These are phyloP conservation scores for Sporothrix protearum DNA, from an alignment of 2,329 filamentous ascomycete species.

Conservation along the genomic window DNA sequence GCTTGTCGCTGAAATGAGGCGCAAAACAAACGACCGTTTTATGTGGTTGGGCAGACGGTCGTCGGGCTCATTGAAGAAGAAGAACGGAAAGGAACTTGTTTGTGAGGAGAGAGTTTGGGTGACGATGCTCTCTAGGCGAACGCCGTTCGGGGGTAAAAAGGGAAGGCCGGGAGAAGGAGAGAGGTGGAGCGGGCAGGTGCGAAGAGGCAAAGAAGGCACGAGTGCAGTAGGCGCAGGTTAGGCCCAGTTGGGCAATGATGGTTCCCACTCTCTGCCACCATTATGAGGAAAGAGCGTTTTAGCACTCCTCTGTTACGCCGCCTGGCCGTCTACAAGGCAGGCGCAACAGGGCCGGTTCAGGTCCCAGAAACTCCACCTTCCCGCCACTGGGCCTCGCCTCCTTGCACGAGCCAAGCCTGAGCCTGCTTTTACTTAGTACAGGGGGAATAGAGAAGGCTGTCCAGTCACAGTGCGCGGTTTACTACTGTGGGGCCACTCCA, in stretches of 20 bases:
- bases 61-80: background rate
- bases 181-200: conserved; percentile 15
- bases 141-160: background rate
- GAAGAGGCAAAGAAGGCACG: conserved; percentile 11
- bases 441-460: background rate
- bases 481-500: background rate
- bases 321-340: background rate
- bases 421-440: background rate
- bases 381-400: background rate
- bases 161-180: background rate
- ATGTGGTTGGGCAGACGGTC: background rate
- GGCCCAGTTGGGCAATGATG: conserved; percentile 12
- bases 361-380: background rate
- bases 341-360: conserved; percentile 5
- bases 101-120: background rate
- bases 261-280: background rate
- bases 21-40: no score
- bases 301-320: background rate
- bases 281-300: background rate
- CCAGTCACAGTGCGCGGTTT: conserved; percentile 9
- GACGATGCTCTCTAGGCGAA: background rate
- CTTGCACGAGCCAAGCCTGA: background rate
- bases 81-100: background rate
- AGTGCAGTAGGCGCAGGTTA: background rate
- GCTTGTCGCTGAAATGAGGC: background rate